Conservation (phyloP, 192 early-diverging fungal species). For the Spizellomyces sp. region DNA sequence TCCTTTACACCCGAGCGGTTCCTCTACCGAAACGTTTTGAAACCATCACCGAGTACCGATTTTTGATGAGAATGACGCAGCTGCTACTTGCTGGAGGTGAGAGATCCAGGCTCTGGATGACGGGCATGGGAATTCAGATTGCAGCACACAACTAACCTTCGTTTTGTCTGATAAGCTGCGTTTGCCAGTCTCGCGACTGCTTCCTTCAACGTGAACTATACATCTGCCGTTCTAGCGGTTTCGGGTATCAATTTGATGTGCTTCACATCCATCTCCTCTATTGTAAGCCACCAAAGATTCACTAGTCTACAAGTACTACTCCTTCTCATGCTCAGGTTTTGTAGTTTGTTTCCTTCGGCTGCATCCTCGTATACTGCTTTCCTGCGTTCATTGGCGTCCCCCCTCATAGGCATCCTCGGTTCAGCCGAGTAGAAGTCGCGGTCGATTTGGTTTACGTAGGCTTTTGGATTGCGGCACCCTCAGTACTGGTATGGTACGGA, state of each 20-base stretch:
- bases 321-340: neutral
- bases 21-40: constrained; percentile 31
- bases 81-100: constrained; percentile 26
- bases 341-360: constrained; percentile 50
- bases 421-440: constrained; percentile 45
- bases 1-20: constrained; percentile 35
- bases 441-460: constrained; percentile 42
- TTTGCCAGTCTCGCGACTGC: constrained; percentile 44
- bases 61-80: constrained; percentile 33
- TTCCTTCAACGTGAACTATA: constrained; percentile 51
- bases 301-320: neutral
- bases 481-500: constrained; percentile 33
- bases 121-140: neutral
- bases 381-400: constrained; percentile 46
- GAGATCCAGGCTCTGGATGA: neutral
- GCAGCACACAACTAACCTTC: neutral
- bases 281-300: constrained; percentile 16
- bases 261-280: constrained; percentile 44
- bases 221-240: constrained; percentile 36
- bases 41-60: constrained; percentile 32
- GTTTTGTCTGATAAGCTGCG: constrained; percentile 25
- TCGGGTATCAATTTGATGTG: constrained; percentile 51
- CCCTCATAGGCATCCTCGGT: constrained; percentile 48
- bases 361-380: constrained; percentile 50
- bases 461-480: constrained; percentile 44